phyloP scores from a whole-genome alignment of 305 asterid species.

The Salvia sclarea region DNA sequence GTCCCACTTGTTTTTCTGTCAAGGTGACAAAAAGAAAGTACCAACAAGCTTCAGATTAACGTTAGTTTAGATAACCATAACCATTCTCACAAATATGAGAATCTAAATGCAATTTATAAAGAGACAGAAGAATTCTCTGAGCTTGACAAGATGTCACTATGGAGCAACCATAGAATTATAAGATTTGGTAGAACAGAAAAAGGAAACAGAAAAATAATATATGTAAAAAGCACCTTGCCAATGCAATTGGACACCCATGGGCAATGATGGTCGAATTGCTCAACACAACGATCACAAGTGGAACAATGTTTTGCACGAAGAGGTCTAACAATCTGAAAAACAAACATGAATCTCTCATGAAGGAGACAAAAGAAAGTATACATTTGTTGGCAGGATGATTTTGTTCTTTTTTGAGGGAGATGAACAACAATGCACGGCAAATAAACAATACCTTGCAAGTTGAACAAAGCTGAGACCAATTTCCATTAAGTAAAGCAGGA shows the following conservation, averaged over 20 bases:
- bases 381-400: slow-evolving; percentile 1
- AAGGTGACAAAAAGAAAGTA: slow-evolving; percentile 28
- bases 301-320: slow-evolving; percentile 99
- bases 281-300: slow-evolving; percentile 98
- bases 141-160: not conserved
- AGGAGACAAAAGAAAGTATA: slow-evolving; percentile 28
- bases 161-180: slow-evolving; percentile 4
- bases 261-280: slow-evolving; percentile 99
- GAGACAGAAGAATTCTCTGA: not conserved
- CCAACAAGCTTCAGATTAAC: slow-evolving; percentile 17
- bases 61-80: not conserved
- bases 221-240: slow-evolving; percentile 72
- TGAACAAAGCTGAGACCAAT: slow-evolving; percentile 97
- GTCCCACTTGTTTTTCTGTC: slow-evolving; percentile 98
- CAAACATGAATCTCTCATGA: slow-evolving; percentile 28
- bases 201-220: not conserved
- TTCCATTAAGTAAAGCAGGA: slow-evolving; percentile 92
- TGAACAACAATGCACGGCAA: slow-evolving; percentile 21
- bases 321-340: slow-evolving; percentile 89
- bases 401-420: slow-evolving; percentile 18
- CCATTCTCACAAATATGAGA: slow-evolving; percentile 1
- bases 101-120: slow-evolving; percentile 17
- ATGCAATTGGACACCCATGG: slow-evolving; percentile 99
- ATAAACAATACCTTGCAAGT: slow-evolving; percentile 88
- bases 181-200: not conserved